phyloP scores from a whole-genome alignment of 2,329 filamentous ascomycete genomes.

The Sarocladium brachiariae region DNA sequence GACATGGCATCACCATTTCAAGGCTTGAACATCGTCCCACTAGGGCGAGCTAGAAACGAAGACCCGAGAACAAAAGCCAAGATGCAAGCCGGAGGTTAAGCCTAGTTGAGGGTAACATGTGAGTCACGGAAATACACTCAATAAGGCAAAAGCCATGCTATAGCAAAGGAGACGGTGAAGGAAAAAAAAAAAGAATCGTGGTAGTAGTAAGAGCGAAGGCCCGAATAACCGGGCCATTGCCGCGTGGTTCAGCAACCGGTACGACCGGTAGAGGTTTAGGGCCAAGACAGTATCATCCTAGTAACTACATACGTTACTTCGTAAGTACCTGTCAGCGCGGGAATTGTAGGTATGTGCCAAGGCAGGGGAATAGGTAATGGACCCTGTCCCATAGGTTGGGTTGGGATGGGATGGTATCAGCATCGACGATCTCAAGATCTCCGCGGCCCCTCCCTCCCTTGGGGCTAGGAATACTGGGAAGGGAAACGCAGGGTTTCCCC shows the following conservation, averaged over 20 bases:
- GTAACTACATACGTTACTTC: no score
- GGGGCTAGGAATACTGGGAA: neutral
- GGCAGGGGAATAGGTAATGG: no score
- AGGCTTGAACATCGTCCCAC: neutral
- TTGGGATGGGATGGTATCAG: neutral
- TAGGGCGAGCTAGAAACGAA: neutral
- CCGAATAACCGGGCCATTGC: neutral
- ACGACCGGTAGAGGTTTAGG: no score
- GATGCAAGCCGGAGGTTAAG: slow-evolving; percentile 1
- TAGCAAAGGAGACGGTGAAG: neutral
- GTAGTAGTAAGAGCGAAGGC: neutral
- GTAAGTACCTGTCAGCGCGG: no score
- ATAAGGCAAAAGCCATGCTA: no score
- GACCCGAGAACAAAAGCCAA: neutral
- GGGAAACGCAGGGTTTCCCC: neutral
- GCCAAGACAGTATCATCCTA: no score
- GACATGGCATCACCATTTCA: neutral
- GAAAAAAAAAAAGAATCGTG: neutral
- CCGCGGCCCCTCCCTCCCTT: neutral
- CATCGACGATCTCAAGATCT: slow-evolving; percentile 1
- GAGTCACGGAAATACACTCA: neutral
- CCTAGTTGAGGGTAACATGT: neutral
- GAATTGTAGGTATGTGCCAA: no score
- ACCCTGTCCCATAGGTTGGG: neutral
- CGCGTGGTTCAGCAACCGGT: neutral